Percentiles rank a stretch among this genome's conserved stretches.
These are phyloP conservation scores for Aphanomyces stellatus DNA, from an alignment of 352 stramenopile genomes.

Conservation along the genomic window DNA sequence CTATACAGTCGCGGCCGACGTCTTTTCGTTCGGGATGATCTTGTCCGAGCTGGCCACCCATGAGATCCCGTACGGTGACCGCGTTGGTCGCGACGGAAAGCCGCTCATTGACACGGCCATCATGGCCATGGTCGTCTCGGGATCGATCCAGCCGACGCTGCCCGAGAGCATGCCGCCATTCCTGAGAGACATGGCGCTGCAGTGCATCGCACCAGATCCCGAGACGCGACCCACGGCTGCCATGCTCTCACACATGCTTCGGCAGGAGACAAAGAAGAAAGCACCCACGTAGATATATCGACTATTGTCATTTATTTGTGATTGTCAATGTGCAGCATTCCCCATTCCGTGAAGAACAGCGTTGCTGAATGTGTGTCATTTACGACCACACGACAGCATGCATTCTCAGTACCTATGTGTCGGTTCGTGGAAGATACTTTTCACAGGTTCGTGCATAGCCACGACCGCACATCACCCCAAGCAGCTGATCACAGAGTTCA, in stretches of 20 bases:
- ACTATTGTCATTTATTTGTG: not conserved
- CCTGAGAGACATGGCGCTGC: slow-evolving; percentile 24
- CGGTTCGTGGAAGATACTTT: too few species aligned
- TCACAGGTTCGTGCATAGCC: too few species aligned
- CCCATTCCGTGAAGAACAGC: too few species aligned
- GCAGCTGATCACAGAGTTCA: too few species aligned
- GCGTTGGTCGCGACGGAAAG: not conserved
- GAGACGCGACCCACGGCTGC: slow-evolving; percentile 27
- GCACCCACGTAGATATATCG: too few species aligned
- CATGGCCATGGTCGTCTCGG: slow-evolving; percentile 13
- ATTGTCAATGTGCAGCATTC: not conserved
- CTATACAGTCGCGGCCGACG: slow-evolving; percentile 14
- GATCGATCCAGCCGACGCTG: not conserved
- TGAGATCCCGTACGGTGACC: slow-evolving; percentile 9
- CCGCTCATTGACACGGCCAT: slow-evolving; percentile 18
- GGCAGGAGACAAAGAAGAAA: not conserved
- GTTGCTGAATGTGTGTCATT: too few species aligned
- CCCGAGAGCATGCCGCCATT: not conserved
- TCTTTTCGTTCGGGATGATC: slow-evolving; percentile 16
- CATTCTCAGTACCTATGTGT: too few species aligned
- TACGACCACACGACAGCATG: too few species aligned
- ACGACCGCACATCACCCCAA: too few species aligned
- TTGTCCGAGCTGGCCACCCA: slow-evolving; percentile 5
- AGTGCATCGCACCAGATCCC: slow-evolving; percentile 40
- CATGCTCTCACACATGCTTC: not conserved